Base-by-base conservation (phyloP, 2,329 filamentous ascomycete genomes). In the Cryphonectria carpinicola region DNA sequence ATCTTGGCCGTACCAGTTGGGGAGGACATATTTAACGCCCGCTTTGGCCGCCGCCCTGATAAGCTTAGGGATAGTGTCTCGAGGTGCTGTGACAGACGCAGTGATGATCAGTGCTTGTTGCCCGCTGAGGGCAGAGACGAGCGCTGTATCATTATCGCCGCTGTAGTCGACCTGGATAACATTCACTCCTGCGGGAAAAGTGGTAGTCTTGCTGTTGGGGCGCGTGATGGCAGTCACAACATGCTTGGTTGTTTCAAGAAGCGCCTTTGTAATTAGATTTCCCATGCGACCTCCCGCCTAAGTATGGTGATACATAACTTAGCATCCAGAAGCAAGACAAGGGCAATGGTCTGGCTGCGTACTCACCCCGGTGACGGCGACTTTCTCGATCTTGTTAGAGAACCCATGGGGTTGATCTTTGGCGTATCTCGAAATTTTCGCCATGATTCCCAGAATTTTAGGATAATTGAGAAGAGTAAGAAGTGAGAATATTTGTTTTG, bases 171-270 rank as follows among this genome's bases (percentile, higher is more conserved):
- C 77, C 54, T 58, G 54, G 14, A 58, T 28, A 7, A 82, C 76
- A 3, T 77, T 74, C 56, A 85, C 77, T 37, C 78, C 83, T 0
- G 75, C 73, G 10, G 83, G 83, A 2, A 87, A 78, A 0, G 73
- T 79, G 70, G 74, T 14, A 32, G 28, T 78, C 2, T 76, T 81
- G 73, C 84, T 84, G 41, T 80, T 81, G 2, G 72, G 66, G 61
- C 86, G 85, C 1, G 83, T 83, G 52, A 89, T 77, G 71, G 84
- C 84, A 1, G 85, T 88, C 71, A 88, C 76, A 22, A 76, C 82
- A 75, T 86, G 83, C 60, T 82, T 82, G 69, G 83, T 83, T 41
- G 79, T 80, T 46, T 78, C 77, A 49, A 84, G 75, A 3, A 86
- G 78, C 14, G 79, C 79, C 6, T 77, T 28, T 6, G 74, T 66